Conservation (phyloP, 176 grass and related monocot genomes). For the Olyra latifolia region DNA sequence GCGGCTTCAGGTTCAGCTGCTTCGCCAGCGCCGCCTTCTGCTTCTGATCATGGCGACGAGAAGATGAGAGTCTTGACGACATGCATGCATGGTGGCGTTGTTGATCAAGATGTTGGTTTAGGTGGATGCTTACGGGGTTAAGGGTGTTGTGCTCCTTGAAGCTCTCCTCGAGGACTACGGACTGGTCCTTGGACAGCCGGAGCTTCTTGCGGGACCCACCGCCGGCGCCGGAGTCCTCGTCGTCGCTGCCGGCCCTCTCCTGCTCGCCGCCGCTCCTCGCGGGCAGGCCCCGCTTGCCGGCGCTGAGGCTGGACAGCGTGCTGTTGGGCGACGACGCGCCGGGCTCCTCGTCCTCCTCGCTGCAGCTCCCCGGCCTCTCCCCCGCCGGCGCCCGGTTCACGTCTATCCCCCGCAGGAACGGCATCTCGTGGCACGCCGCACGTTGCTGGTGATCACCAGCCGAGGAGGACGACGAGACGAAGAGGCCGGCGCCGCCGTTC, state of each 20-base stretch:
- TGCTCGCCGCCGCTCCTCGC: conserved; percentile 17
- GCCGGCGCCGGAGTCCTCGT: conserved; percentile 58
- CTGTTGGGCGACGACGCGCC: conserved; percentile 75
- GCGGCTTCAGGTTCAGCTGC: conserved; percentile 71
- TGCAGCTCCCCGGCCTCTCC: conserved; percentile 29
- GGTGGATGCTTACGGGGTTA: conserved; percentile 56
- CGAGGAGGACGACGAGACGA: conserved; percentile 30
- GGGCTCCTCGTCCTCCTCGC: conserved; percentile 64
- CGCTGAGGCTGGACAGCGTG: conserved; percentile 66
- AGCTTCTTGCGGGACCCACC: conserved; percentile 89
- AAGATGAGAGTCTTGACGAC: no score
- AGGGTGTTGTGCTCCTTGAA: conserved; percentile 91
- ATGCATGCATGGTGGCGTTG: no score
- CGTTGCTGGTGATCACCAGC: conserved; percentile 19
- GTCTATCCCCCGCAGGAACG: conserved; percentile 72
- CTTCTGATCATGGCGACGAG: conserved; percentile 45
- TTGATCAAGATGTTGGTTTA: no score
- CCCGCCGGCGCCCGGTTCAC: conserved; percentile 59
- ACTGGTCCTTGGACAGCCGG: conserved; percentile 76
- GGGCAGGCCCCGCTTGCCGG: conserved; percentile 36
- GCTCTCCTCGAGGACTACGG: conserved; percentile 80
- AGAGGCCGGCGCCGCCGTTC: conserved; percentile 35
- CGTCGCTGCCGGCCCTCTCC: conserved; percentile 45
- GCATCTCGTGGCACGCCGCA: conserved; percentile 47
- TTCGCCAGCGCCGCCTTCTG: conserved; percentile 84